phyloP scores from a whole-genome alignment of 192 early-diverging fungal species.

The Allomyces macrogynus region DNA sequence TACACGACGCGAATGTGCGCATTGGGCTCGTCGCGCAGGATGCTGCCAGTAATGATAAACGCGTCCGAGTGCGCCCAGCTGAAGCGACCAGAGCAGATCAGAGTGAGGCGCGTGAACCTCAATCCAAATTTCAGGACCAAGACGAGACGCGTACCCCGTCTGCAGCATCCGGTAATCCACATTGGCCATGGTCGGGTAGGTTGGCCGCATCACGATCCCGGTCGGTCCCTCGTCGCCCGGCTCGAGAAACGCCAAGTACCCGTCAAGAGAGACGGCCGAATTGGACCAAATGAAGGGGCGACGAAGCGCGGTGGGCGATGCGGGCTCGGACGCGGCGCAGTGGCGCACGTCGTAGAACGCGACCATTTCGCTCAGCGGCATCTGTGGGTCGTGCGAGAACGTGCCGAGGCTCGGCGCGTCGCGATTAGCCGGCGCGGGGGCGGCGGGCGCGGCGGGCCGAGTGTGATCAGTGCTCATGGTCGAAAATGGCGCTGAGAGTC shows the following conservation, averaged over 20 bases:
- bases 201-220: neutral
- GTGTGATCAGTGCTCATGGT: too few species aligned
- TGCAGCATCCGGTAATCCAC: neutral
- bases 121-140: neutral
- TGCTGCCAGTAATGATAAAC: neutral
- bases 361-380: too few species aligned
- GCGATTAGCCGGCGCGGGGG: too few species aligned
- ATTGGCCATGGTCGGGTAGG: neutral
- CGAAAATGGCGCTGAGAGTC: too few species aligned
- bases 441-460: too few species aligned
- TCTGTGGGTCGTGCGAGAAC: too few species aligned
- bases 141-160: neutral
- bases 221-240: neutral
- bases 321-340: too few species aligned
- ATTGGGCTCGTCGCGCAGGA: neutral
- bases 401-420: too few species aligned
- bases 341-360: too few species aligned
- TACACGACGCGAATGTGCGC: neutral
- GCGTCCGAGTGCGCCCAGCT: neutral
- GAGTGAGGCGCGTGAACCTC: neutral
- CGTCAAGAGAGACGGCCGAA: neutral
- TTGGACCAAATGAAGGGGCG: neutral
- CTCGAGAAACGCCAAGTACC: neutral
- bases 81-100: too few species aligned
- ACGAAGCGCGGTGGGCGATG: too few species aligned